Percentiles rank a stretch among this genome's conserved stretches.
Evolutionary conservation across 2,329 filamentous ascomycete genomes (phyloP).

Genomic region (Cladophialophora exuberans): DNA sequence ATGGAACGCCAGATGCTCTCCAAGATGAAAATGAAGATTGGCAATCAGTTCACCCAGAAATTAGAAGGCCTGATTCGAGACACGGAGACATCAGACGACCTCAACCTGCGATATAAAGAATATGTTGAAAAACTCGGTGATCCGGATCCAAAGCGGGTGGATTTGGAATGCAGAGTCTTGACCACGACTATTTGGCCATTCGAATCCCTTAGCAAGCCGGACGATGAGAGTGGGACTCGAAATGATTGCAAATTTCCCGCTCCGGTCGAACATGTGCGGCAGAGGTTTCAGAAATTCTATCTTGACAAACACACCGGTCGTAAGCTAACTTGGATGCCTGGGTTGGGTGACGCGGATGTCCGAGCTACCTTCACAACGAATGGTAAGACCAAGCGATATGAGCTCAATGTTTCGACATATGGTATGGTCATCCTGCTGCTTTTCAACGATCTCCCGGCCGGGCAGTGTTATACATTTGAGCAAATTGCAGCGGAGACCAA

Average conservation of each 20-base stretch:
- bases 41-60: slow-evolving; percentile 89
- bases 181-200: slow-evolving; percentile 95
- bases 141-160: slow-evolving; percentile 65
- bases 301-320: slow-evolving; percentile 83
- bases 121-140: slow-evolving; percentile 65
- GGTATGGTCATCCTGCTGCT: slow-evolving; percentile 87
- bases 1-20: slow-evolving; percentile 95
- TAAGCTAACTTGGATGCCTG: slow-evolving; percentile 79
- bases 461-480: slow-evolving; percentile 62
- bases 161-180: slow-evolving; percentile 81
- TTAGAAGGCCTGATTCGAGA: slow-evolving; percentile 98
- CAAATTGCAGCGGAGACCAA: slow-evolving; percentile 83
- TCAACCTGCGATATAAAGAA: slow-evolving; percentile 75
- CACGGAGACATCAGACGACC: slow-evolving; percentile 82
- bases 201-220: slow-evolving; percentile 73
- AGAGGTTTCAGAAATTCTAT: slow-evolving; percentile 89
- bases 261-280: slow-evolving; percentile 73
- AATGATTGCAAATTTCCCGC: slow-evolving; percentile 71
- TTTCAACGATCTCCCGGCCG: slow-evolving; percentile 74
- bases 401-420: slow-evolving; percentile 89
- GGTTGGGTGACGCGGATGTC: slow-evolving; percentile 83
- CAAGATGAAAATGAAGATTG: slow-evolving; percentile 95
- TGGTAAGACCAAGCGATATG: slow-evolving; percentile 77
- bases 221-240: slow-evolving; percentile 52
- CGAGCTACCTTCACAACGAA: slow-evolving; percentile 75